Evolutionary conservation across 352 stramenopile genomes (phyloP), one percentile per base, ranked within the genome.

Genomic region (Peronospora tabacina): DNA sequence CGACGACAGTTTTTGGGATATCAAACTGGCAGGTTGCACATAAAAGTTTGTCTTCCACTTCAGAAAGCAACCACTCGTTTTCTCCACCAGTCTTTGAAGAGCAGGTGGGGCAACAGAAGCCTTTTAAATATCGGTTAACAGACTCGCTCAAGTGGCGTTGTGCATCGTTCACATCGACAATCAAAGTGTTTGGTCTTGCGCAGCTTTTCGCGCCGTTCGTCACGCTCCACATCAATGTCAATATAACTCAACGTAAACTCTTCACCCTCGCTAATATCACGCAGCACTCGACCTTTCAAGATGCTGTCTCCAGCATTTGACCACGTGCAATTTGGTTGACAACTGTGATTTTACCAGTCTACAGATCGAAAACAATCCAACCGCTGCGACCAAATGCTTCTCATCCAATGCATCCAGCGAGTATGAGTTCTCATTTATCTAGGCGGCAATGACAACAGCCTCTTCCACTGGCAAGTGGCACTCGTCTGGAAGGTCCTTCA

Each of bases 371-470:
- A 81, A 81, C 30, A 81, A 43, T 11, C 67, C 68, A 10, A 81
- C 70, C 8, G 58, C 55, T 6, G 62, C 61, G 17, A 75, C 56
- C 20, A 70, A 49, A 46, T 72, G 56, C 1, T 62, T 55, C 16
- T 68, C 62, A 28, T 73, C 60, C 37, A 70, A 20, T 9, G 67
- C 68, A 30, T 74, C 67, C 2, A 77, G 29, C 17, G 70, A 68
- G 44, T 81, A 75, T 22, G 66, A 49, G 50, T 78, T 81, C 53
- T 81, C 70, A 37, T 81, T 81, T 6, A 81, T 67, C 50, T 73
- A 64, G 0, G 63, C 70, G 0, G 70, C 70, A 28, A 81, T 49
- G 7, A 63, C 65, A 9, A 81, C 43, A 16, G 75, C 56, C 28
- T 81, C 70, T 0, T 71, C 58, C 29, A 74, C 65, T n/a, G 64